Evolutionary conservation across 257 asterid species (phyloP).

Genomic region (Prunella vulgaris): DNA sequence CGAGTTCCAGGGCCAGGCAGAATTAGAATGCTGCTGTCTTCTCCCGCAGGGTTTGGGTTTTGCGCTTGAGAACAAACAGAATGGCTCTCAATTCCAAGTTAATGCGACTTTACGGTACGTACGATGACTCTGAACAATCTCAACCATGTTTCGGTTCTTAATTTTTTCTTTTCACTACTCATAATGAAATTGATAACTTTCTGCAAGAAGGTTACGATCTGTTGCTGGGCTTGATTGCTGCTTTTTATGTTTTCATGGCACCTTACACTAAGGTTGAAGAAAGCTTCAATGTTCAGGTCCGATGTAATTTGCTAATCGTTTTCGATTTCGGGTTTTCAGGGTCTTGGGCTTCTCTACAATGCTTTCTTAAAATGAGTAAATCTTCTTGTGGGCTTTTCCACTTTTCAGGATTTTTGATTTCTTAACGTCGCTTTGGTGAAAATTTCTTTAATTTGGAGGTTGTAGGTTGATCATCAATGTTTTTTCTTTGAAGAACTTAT

Average conservation of each 20-base stretch:
- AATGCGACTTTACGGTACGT: constrained; percentile 44
- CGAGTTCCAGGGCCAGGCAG: no score
- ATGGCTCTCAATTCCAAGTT: constrained; percentile 36
- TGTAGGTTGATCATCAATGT: neutral
- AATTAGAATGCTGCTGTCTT: no score
- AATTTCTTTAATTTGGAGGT: neutral
- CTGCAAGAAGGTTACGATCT: constrained; percentile 64
- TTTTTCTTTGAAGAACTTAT: neutral
- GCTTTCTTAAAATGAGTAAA: neutral
- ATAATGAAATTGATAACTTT: constrained; percentile 10
- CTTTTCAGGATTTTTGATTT: neutral
- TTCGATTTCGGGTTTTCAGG: neutral
- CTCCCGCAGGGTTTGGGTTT: constrained; percentile 20
- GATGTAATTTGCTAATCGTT: neutral
- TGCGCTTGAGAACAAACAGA: neutral
- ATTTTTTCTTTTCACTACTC: neutral
- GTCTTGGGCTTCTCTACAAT: neutral
- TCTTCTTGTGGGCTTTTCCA: neutral
- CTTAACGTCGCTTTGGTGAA: neutral
- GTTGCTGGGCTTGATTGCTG: constrained; percentile 77
- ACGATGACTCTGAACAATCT: neutral
- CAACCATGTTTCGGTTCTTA: neutral
- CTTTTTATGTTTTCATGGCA: constrained; percentile 74
- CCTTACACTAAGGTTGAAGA: constrained; percentile 98
- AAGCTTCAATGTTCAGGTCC: constrained; percentile 94